A percentile compares a stretch with the other conserved stretches of the same genome.
Conservation (phyloP, 768 basidiomycete species). For the Boletus barrowsii region DNA sequence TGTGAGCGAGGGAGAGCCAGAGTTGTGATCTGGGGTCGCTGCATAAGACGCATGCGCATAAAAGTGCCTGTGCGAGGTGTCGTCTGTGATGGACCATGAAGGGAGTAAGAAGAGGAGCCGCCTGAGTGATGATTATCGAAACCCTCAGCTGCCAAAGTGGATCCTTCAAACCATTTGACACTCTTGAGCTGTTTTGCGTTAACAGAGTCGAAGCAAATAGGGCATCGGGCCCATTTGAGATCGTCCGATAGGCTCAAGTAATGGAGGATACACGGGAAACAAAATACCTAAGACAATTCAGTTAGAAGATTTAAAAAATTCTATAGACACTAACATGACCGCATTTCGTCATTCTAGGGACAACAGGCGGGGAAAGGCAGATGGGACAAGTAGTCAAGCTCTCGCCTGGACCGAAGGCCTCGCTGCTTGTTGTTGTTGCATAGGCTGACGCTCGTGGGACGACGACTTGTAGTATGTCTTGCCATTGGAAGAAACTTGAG, state of each 20-base stretch:
- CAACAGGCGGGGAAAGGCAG: conserved; percentile 86
- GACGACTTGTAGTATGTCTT: conserved; percentile 92
- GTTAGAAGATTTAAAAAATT: neutral
- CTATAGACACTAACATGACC: conserved; percentile 75
- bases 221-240: conserved; percentile 86
- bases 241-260: conserved; percentile 82
- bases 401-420: conserved; percentile 45
- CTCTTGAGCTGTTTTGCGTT: conserved; percentile 87
- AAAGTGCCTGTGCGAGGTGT: conserved; percentile 53
- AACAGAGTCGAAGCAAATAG: conserved; percentile 94
- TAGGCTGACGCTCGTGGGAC: conserved; percentile 81
- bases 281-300: conserved; percentile 67
- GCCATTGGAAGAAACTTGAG: conserved; percentile 89
- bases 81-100: conserved; percentile 35
- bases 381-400: conserved; percentile 86
- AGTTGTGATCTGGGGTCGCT: conserved; percentile 92
- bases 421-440: conserved; percentile 55
- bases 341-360: conserved; percentile 94
- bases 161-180: conserved; percentile 84
- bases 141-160: conserved; percentile 32
- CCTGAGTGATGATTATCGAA: conserved; percentile 22
- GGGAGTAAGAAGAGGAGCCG: conserved; percentile 45
- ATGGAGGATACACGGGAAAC: conserved; percentile 91
- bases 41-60: conserved; percentile 85
- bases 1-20: conserved; percentile 87